Evolutionary conservation across 805 yeast genomes (phyloP), one percentile per base, ranked within the genome.

Genomic region (Saccharomyces paradoxus): DNA sequence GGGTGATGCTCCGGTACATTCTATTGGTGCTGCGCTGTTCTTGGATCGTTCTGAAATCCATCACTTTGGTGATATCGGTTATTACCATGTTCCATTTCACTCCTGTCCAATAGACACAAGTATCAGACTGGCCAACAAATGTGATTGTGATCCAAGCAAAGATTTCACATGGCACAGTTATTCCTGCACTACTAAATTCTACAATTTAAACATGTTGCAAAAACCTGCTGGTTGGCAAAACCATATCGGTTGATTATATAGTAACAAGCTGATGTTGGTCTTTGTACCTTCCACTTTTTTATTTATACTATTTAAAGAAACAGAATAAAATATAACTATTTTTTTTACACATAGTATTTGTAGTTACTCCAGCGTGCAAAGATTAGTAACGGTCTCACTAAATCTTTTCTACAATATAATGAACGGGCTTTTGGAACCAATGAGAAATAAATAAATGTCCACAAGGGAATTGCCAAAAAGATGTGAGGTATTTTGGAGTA

Each of bases 1-100:
- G 96, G 96, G 96, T 63, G 96, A 89, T 71, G 96, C 96, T 28
- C 96, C 96, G 37, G 85, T 89, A 50, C 96, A 89, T 71, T 86
- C 95, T 5, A 83, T 89, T 64, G 96, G 94, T 31, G 96, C 88
- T 22, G 75, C 94, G 4, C 74, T 89, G 60, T 87, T 89, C 74
- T 67, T 88, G 69, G 82, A 86, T 53, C 81, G 79, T 68, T 82
- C 81, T 57, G 75, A 84, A 65, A 73, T 89, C 50, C 96, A 89
- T 66, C 82, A 86, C 77, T 90, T 90, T 68, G 86, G 81, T 56
- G 96, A 89, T 64, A 80, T 89, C 58, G 96, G 96, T 51, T 89
- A 89, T 71, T 86, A 67, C 74, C 96, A 89, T 68, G 83, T 78
- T 56, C 96, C 96, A 24, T 88, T 84, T 81, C 74, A 80, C 65